These are phyloP conservation scores for Aspergillus hortae DNA, from an alignment of 2,329 filamentous ascomycete genomes.

Conservation along the genomic window DNA sequence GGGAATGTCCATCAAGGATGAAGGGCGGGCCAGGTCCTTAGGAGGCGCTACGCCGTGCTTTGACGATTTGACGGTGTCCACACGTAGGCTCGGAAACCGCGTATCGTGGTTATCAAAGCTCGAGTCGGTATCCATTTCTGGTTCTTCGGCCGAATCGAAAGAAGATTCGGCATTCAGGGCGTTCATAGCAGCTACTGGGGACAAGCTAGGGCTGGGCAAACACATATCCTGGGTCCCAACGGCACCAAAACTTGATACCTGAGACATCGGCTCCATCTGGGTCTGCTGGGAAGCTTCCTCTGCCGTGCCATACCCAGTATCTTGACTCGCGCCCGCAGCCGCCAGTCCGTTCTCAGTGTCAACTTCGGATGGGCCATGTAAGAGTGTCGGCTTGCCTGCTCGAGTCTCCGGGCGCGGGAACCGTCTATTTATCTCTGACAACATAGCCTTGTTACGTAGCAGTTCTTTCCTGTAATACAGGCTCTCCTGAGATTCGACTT, in stretches of 20 bases:
- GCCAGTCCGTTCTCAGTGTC: slow-evolving; percentile 6
- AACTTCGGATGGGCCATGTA: slow-evolving; percentile 9
- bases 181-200: slow-evolving; percentile 78
- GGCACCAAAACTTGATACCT: slow-evolving; percentile 59
- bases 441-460: slow-evolving; percentile 9
- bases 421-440: slow-evolving; percentile 15
- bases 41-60: slow-evolving; percentile 5
- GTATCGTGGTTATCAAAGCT: slow-evolving; percentile 38
- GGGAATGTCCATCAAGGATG: slow-evolving; percentile 70
- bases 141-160: slow-evolving; percentile 38
- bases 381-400: slow-evolving; percentile 9
- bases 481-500: slow-evolving; percentile 22
- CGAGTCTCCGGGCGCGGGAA: slow-evolving; percentile 12
- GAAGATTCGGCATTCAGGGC: slow-evolving; percentile 43
- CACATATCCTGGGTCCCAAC: slow-evolving; percentile 81
- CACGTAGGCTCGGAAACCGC: slow-evolving; percentile 19
- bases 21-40: slow-evolving; percentile 23
- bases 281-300: slow-evolving; percentile 18
- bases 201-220: slow-evolving; percentile 89
- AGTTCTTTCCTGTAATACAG: slow-evolving; percentile 18
- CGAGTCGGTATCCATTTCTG: slow-evolving; percentile 41
- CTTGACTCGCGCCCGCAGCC: slow-evolving; percentile 18
- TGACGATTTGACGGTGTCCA: slow-evolving; percentile 14
- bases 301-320: slow-evolving; percentile 20
- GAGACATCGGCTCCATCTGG: slow-evolving; percentile 20